Conservation (phyloP, 345 rosid genomes). For the Raphanus raphanistrum region DNA sequence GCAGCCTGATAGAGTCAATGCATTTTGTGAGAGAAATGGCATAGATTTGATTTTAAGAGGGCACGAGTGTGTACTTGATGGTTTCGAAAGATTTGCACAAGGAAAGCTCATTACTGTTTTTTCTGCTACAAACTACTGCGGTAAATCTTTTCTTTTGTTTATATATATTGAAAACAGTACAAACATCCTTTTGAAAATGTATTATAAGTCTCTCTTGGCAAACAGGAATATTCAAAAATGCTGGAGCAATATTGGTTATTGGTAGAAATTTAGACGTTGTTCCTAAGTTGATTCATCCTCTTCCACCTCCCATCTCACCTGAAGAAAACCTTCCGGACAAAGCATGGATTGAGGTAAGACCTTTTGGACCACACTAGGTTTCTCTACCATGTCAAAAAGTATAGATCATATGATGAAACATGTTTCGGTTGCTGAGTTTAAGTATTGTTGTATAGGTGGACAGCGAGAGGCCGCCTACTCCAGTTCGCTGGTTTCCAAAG, state of each 20-base stretch:
- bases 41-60: constrained; percentile 76
- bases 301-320: constrained; percentile 69
- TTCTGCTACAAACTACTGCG: constrained; percentile 94
- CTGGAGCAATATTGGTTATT: constrained; percentile 86
- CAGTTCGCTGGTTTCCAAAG: constrained; percentile 67
- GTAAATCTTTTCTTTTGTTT: constrained; percentile 27
- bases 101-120: constrained; percentile 87
- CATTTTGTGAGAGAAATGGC: constrained; percentile 69
- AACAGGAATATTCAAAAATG: constrained; percentile 68
- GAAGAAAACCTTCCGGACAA: constrained; percentile 61
- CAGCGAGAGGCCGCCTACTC: constrained; percentile 74
- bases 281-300: constrained; percentile 82
- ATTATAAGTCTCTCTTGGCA: not conserved
- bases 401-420: not conserved
- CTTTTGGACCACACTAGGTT: not conserved
- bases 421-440: constrained; percentile 15
- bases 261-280: constrained; percentile 75
- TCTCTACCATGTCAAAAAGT: not conserved
- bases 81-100: constrained; percentile 88
- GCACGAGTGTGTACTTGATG: constrained; percentile 92
- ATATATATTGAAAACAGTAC: not conserved
- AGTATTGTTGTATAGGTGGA: constrained; percentile 43
- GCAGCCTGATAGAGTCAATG: constrained; percentile 86
- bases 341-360: constrained; percentile 57
- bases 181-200: not conserved